phyloP scores from a whole-genome alignment of 2,329 filamentous ascomycete genomes.

The Curvularia lunata region DNA sequence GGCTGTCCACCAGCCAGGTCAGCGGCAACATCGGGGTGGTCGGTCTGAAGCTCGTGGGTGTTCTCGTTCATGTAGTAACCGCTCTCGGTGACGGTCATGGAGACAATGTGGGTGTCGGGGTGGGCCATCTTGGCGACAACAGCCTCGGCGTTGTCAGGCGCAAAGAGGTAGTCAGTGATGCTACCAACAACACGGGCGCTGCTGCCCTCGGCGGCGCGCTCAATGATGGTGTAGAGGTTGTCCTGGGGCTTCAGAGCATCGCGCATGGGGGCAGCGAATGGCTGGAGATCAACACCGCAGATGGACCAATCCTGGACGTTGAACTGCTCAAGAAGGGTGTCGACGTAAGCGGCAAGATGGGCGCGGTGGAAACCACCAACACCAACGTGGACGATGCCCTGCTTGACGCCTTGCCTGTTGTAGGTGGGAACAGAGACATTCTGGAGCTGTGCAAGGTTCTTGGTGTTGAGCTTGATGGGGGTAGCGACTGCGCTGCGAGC shows the following conservation, averaged over 20 bases:
- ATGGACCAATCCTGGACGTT: conserved; percentile 37
- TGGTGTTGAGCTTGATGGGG: conserved; percentile 25
- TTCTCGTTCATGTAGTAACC: conserved; percentile 42
- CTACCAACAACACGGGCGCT: conserved; percentile 34
- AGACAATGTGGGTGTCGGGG: conserved; percentile 39
- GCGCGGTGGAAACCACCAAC: conserved; percentile 40
- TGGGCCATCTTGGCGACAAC: conserved; percentile 41
- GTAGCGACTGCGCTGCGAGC: conserved; percentile 5
- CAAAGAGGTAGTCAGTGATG: conserved; percentile 40
- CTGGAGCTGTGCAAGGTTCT: conserved; percentile 30
- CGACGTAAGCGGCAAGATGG: conserved; percentile 38
- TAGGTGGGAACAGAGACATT: conserved; percentile 34
- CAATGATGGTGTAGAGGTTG: conserved; percentile 39
- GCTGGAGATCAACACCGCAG: conserved; percentile 37
- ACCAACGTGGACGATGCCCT: conserved; percentile 39
- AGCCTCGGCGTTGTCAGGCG: conserved; percentile 37
- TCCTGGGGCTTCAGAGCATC: conserved; percentile 34
- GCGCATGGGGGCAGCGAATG: conserved; percentile 36
- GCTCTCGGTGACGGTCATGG: conserved; percentile 40
- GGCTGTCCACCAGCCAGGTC: conserved; percentile 32
- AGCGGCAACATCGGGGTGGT: conserved; percentile 36
- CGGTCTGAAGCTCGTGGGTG: conserved; percentile 34
- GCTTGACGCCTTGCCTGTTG: conserved; percentile 33
- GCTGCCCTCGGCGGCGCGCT: conserved; percentile 32
- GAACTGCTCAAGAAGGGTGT: conserved; percentile 36